A percentile compares a stretch with the other conserved stretches of the same genome.
Conservation (phyloP, 176 grass and related monocot genomes). For the Carex parvula region DNA sequence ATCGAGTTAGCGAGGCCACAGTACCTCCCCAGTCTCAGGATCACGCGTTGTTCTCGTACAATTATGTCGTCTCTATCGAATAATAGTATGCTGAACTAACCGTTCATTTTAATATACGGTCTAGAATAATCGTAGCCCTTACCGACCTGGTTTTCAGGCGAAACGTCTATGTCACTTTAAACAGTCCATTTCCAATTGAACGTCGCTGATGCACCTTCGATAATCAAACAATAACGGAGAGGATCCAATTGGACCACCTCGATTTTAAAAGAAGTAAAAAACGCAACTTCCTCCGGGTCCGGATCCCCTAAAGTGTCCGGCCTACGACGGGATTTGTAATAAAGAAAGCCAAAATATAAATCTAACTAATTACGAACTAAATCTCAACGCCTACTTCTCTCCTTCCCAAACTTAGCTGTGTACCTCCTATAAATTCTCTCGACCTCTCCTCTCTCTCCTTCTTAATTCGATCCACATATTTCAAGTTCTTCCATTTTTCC, state of each 20-base stretch:
- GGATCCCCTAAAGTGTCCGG: too few relatives aligned
- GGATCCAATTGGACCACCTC: neutral
- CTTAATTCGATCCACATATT: neutral
- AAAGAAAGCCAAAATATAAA: neutral
- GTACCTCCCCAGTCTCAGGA: neutral
- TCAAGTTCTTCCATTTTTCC: neutral
- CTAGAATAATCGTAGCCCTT: neutral
- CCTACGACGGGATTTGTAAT: too few relatives aligned
- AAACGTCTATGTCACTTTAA: neutral
- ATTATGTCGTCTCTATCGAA: neutral
- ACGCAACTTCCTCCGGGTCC: too few relatives aligned
- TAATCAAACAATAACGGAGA: neutral
- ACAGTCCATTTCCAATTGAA: neutral
- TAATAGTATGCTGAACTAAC: neutral
- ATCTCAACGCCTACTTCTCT: neutral
- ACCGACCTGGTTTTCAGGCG: accelerated
- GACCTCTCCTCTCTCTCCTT: neutral
- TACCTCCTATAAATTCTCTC: neutral
- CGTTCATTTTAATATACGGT: neutral
- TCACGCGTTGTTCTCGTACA: neutral
- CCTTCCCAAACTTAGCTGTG: neutral
- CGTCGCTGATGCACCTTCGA: neutral
- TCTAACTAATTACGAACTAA: neutral
- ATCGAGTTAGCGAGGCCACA: neutral
- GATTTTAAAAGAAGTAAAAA: neutral